A percentile compares a stretch with the other conserved stretches of the same genome.
Conservation (phyloP, 176 grass and related monocot species). For the Triticum turgidum region DNA sequence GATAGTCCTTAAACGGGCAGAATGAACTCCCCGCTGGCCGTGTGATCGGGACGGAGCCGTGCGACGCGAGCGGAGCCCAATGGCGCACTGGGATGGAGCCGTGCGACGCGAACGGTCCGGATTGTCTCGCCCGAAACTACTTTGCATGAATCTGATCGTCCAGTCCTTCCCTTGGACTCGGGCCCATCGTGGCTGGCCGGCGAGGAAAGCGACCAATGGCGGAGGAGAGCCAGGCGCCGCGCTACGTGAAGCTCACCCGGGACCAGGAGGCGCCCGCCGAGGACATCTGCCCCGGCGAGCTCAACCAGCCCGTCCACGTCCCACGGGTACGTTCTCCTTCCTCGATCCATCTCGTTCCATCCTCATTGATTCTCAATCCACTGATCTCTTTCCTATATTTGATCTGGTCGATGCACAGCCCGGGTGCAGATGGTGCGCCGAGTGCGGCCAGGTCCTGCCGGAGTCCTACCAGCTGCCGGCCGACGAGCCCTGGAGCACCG, state of each 20-base stretch:
- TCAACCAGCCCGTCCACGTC: conserved; percentile 90
- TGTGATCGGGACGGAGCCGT: background rate
- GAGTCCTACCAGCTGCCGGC: conserved; percentile 70
- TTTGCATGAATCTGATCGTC: background rate
- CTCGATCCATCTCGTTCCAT: no score
- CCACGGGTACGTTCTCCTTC: conserved; percentile 40
- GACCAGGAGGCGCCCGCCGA: conserved; percentile 76
- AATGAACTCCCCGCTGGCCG: background rate
- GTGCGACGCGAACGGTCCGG: background rate
- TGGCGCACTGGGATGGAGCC: background rate
- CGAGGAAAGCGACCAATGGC: conserved; percentile 48
- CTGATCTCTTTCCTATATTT: background rate
- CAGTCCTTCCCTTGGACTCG: background rate
- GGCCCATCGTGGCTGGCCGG: background rate
- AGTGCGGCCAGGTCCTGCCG: conserved; percentile 78
- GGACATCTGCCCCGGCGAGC: conserved; percentile 81
- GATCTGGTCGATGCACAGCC: conserved; percentile 41
- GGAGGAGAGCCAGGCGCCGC: conserved; percentile 55
- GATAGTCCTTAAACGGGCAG: no score
- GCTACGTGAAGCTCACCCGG: conserved; percentile 85
- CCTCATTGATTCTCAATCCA: background rate
- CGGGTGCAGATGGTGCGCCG: conserved; percentile 55
- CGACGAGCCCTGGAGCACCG: conserved; percentile 82
- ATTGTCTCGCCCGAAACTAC: background rate
- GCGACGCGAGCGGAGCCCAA: background rate